These are phyloP conservation scores for Nakazawaea wyomingensis DNA, from an alignment of 805 yeast species.

Conservation along the genomic window DNA sequence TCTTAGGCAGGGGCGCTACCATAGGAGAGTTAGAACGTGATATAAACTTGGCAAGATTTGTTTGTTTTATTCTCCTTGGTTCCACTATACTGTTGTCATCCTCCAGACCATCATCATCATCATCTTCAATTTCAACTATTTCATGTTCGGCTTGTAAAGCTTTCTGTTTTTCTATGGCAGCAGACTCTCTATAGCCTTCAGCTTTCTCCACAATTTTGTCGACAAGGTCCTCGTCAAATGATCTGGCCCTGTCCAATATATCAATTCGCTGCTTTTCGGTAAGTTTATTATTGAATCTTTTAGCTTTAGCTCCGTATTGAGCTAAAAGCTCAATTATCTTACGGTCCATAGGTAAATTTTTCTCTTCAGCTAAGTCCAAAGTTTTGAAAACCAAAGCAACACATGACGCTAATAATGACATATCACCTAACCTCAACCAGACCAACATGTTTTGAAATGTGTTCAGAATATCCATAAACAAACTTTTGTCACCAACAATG, in stretches of 20 bases:
- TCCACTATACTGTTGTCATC: constrained; percentile 5
- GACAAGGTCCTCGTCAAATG: constrained; percentile 49
- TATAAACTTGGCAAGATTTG: constrained; percentile 13
- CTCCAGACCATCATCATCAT: constrained; percentile 8
- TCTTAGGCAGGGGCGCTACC: constrained; percentile 12
- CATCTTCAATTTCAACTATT: constrained; percentile 8
- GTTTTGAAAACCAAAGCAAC: constrained; percentile 64
- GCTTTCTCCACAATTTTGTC: constrained; percentile 43
- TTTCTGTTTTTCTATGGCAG: neutral
- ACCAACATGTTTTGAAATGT: constrained; percentile 65
- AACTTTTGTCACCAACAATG: constrained; percentile 26
- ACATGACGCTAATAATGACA: constrained; percentile 66
- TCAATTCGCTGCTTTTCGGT: constrained; percentile 61
- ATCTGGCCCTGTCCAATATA: constrained; percentile 56
- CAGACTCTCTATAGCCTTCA: constrained; percentile 26
- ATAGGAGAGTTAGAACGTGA: neutral
- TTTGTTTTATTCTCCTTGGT: constrained; percentile 1
- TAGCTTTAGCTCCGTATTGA: constrained; percentile 60
- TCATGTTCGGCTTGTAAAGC: neutral
- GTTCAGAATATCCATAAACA: constrained; percentile 52
- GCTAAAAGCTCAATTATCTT: constrained; percentile 52
- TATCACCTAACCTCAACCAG: constrained; percentile 82
- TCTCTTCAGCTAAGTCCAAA: constrained; percentile 56
- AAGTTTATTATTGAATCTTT: constrained; percentile 64
- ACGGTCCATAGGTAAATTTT: constrained; percentile 44